These are phyloP conservation scores for Metschnikowia amazonensis DNA, from an alignment of 805 yeast genomes.

Conservation along the genomic window DNA sequence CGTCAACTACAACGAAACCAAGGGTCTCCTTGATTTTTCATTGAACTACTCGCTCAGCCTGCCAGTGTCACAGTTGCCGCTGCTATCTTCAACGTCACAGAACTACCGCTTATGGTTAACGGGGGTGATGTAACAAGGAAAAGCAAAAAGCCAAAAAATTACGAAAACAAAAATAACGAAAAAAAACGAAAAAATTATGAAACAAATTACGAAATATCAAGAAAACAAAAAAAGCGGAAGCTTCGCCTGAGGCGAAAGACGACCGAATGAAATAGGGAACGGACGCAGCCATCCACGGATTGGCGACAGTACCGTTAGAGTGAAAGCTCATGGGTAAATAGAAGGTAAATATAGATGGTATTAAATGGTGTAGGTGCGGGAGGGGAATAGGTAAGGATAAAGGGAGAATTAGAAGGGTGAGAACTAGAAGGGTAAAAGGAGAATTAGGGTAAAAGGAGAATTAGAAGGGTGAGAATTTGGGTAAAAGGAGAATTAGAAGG, in stretches of 20 bases:
- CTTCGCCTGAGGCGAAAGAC: neutral
- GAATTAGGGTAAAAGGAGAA: too few species aligned
- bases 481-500: too few species aligned
- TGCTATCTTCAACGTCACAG: slow-evolving; percentile 29
- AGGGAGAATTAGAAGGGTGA: too few species aligned
- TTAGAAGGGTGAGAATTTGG: too few species aligned
- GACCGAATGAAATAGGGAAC: neutral
- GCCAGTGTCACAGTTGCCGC: slow-evolving; percentile 11
- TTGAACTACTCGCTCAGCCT: slow-evolving; percentile 31
- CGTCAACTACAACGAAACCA: slow-evolving; percentile 15
- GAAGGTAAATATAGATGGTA: slow-evolving; percentile 4
- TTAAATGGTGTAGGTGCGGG: too few species aligned
- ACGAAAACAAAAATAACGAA: neutral
- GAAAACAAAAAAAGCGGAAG: neutral
- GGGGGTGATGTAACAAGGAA: slow-evolving; percentile 15
- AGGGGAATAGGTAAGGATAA: too few species aligned
- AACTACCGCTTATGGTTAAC: slow-evolving; percentile 41
- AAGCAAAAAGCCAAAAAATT: neutral
- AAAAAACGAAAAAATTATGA: neutral
- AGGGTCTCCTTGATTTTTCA: slow-evolving; percentile 28
- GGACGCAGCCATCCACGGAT: neutral
- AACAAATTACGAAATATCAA: neutral
- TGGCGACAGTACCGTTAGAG: neutral
- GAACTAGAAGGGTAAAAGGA: too few species aligned
- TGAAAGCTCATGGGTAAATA: slow-evolving; percentile 2